Conservation (phyloP, 75 land plant species). For the Cunninghamia lanceolata region DNA sequence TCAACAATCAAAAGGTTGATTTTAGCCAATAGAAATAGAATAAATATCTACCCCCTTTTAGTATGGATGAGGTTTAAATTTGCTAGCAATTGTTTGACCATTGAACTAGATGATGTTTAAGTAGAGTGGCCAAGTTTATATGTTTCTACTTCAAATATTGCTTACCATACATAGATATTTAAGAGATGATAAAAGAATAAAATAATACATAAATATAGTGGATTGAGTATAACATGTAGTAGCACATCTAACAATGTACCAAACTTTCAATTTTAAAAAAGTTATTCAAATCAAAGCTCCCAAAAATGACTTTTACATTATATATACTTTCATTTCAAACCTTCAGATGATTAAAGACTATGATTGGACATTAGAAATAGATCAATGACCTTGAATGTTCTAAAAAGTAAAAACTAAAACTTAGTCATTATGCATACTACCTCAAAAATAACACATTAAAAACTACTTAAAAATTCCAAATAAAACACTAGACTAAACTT, state of each 20-base stretch:
- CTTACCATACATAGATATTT: background rate
- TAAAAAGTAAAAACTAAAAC: background rate
- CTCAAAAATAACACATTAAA: background rate
- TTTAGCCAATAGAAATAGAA: no score
- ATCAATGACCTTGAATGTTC: background rate
- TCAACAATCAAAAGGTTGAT: no score
- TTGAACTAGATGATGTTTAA: no score
- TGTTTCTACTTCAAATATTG: slow-evolving; percentile 3
- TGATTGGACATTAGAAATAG: background rate
- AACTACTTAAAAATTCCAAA: no score
- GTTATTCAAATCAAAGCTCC: background rate
- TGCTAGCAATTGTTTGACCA: no score
- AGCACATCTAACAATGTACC: no score
- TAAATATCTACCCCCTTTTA: no score
- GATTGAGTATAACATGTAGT: background rate
- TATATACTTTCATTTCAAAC: background rate
- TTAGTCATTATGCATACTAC: background rate
- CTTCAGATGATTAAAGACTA: background rate
- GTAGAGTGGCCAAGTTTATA: background rate
- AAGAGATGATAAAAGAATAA: background rate
- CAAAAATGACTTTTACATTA: background rate
- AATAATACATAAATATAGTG: background rate
- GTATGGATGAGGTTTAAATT: no score
- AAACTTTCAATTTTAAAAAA: background rate
- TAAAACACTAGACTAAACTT: background rate